phyloP scores from a whole-genome alignment of 176 grass and related monocot genomes.

The Oryza meyeriana region DNA sequence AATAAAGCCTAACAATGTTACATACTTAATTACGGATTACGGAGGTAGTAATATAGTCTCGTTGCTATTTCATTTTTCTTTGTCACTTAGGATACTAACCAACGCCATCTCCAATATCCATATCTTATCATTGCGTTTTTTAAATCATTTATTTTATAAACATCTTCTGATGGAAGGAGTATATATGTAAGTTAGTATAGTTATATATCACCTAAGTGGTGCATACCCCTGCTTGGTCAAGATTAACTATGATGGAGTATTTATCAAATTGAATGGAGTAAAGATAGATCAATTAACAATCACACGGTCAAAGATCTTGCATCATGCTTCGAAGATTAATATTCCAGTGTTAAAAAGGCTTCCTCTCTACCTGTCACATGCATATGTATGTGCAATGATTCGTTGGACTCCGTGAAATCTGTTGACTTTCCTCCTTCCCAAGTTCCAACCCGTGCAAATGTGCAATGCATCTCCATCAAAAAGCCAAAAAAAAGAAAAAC shows the following conservation, averaged over 20 bases:
- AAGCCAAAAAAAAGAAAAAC: background rate
- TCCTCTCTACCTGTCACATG: slow-evolving; percentile 14
- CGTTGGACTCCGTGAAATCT: slow-evolving; percentile 33
- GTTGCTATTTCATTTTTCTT: too few relatives aligned
- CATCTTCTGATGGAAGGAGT: too few relatives aligned
- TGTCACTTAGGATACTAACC: too few relatives aligned
- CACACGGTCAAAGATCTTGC: slow-evolving; percentile 9
- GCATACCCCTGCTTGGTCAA: background rate
- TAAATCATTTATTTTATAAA: too few relatives aligned
- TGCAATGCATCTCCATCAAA: slow-evolving; percentile 28
- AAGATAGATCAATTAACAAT: background rate
- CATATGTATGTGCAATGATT: background rate
- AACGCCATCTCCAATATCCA: too few relatives aligned
- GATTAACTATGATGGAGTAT: background rate
- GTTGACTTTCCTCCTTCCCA: slow-evolving; percentile 2
- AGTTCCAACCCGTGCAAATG: slow-evolving; percentile 29
- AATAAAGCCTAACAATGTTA: too few relatives aligned
- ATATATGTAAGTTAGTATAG: too few relatives aligned
- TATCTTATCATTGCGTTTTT: too few relatives aligned
- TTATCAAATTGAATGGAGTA: background rate
- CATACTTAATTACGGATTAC: too few relatives aligned
- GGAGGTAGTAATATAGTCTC: too few relatives aligned
- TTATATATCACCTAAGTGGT: background rate
- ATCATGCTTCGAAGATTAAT: slow-evolving; percentile 12
- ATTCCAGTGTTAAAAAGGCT: slow-evolving; percentile 6